Evolutionary conservation across 495 filamentous ascomycete species (phyloP).

Genomic region (Clohesyomyces aquaticus): DNA sequence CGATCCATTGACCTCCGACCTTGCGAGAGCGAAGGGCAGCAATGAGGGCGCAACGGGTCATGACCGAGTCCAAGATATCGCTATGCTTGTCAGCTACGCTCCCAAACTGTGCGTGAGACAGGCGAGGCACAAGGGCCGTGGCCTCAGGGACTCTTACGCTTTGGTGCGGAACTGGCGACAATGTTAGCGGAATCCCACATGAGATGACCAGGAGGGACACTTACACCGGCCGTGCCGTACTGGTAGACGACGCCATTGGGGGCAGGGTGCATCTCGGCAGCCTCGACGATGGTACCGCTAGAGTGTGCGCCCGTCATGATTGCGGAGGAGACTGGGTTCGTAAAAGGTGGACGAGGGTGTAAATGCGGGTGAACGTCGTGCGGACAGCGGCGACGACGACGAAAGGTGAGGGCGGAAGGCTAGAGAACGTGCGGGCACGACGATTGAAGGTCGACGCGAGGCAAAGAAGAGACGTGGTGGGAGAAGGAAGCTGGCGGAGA

Average conservation of each 20-base stretch:
- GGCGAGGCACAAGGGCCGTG: not conserved
- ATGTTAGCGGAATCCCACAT: constrained; percentile 31
- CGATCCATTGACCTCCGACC: constrained; percentile 85
- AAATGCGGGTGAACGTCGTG: not conserved
- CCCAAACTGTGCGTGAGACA: constrained; percentile 6
- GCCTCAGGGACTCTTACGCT: constrained; percentile 58
- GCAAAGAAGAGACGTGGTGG: not conserved
- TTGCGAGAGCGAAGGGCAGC: constrained; percentile 90
- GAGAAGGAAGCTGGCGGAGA: not conserved
- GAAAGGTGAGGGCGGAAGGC: not conserved
- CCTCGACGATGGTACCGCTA: constrained; percentile 46
- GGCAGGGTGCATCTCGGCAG: constrained; percentile 71
- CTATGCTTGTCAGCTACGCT: constrained; percentile 41
- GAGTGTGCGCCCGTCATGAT: too few relatives aligned
- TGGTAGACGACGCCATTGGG: constrained; percentile 72
- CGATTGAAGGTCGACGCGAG: not conserved
- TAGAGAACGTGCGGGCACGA: not conserved
- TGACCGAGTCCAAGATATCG: constrained; percentile 76
- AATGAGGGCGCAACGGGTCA: constrained; percentile 87
- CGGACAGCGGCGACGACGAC: too few relatives aligned
- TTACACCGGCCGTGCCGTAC: constrained; percentile 93
- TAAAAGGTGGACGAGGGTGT: not conserved
- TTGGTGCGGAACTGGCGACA: constrained; percentile 73
- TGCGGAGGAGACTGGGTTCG: constrained; percentile 7
- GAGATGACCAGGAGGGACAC: constrained; percentile 43